Conservation (phyloP, 1,284 basidiomycete genomes). For the Cryptococcus maquisensis region DNA sequence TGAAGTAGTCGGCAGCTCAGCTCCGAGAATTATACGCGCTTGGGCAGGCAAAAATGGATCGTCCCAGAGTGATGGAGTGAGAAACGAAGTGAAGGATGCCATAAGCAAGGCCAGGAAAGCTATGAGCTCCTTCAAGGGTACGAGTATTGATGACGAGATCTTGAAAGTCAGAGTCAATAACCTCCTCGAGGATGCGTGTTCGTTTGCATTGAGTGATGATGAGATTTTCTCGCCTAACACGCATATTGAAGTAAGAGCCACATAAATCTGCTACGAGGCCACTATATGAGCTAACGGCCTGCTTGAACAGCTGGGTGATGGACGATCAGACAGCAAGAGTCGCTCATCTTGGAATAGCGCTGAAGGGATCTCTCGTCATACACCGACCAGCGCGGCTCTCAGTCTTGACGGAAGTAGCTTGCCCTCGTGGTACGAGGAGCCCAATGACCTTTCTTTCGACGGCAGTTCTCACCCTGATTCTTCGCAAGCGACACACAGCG, state of each 20-base stretch:
- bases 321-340: background rate
- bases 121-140: background rate
- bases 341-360: background rate
- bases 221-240: background rate
- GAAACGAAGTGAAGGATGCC: background rate
- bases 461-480: constrained; percentile 33
- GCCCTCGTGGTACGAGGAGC: constrained; percentile 7
- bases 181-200: background rate
- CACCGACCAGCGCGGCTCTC: background rate
- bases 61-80: background rate
- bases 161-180: background rate
- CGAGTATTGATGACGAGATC: background rate
- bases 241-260: background rate
- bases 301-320: background rate
- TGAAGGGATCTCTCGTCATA: background rate
- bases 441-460: no score
- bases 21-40: background rate
- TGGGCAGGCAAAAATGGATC: background rate
- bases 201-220: background rate
- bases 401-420: background rate
- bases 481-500: constrained; percentile 1
- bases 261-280: background rate
- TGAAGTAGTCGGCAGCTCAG: background rate
- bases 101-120: background rate
- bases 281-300: background rate